A percentile compares a stretch with the other conserved stretches of the same genome.
phyloP scores from a whole-genome alignment of 768 basidiomycete species.

The Sistotremastrum niveocremeum region DNA sequence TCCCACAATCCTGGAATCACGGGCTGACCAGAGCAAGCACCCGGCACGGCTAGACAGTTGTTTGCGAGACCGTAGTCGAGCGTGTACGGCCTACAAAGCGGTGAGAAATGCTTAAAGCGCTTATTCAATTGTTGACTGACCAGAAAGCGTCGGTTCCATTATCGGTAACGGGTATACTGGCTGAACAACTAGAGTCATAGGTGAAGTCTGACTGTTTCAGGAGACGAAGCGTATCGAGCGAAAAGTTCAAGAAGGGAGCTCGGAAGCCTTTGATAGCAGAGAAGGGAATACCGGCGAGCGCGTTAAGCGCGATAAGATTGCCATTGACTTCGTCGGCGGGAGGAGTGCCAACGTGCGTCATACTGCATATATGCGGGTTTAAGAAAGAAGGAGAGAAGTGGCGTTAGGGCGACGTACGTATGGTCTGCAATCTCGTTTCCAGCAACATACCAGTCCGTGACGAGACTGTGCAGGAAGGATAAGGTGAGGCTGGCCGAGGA shows the following conservation, averaged over 20 bases:
- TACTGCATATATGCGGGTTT: conserved; percentile 25
- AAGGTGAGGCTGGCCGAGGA: too few species aligned
- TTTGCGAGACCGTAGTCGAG: conserved; percentile 72
- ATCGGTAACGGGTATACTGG: conserved; percentile 54
- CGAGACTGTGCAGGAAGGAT: conserved; percentile 19
- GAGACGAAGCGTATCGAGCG: conserved; percentile 43
- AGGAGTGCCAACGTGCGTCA: conserved; percentile 64
- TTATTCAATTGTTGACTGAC: conserved; percentile 11
- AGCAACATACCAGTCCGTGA: conserved; percentile 69
- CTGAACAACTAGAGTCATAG: conserved; percentile 54
- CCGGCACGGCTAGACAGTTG: conserved; percentile 44
- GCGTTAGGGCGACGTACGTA: conserved; percentile 31
- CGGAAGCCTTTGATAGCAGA: conserved; percentile 56
- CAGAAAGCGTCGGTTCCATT: conserved; percentile 61
- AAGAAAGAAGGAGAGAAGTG: neutral
- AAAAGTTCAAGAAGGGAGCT: conserved; percentile 61
- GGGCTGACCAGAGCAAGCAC: conserved; percentile 54
- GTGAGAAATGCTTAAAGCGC: too few species aligned
- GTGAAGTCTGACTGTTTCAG: conserved; percentile 46
- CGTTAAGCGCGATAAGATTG: conserved; percentile 66
- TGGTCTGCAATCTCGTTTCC: conserved; percentile 78
- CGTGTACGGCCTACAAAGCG: conserved; percentile 39
- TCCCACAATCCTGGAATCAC: conserved; percentile 73
- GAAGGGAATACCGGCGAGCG: conserved; percentile 65
- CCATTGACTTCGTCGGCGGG: conserved; percentile 57